A percentile compares a stretch with the other conserved stretches of the same genome.
phyloP scores from a whole-genome alignment of 1,284 basidiomycete genomes.

The Fomitopsis palustris region DNA sequence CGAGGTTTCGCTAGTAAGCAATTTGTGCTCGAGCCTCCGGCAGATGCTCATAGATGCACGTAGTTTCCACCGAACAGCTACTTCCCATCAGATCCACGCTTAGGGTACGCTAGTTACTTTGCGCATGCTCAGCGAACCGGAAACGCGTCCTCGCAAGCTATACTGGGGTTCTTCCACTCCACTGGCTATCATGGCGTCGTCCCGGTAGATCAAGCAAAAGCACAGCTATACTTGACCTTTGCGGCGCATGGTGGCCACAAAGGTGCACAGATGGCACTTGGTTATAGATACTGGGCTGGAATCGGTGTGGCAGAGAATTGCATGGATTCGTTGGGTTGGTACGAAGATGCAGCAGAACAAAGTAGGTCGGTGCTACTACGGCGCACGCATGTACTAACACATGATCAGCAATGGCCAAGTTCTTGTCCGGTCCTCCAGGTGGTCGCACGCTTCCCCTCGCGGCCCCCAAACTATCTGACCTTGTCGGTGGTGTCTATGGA shows the following conservation, averaged over 20 bases:
- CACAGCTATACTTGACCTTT: slow-evolving; percentile 92
- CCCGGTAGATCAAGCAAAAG: slow-evolving; percentile 67
- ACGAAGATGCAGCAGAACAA: slow-evolving; percentile 82
- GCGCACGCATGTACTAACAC: slow-evolving; percentile 1
- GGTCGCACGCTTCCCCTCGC: slow-evolving; percentile 85
- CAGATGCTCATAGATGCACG: neutral
- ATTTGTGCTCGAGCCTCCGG: neutral
- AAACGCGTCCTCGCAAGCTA: slow-evolving; percentile 81
- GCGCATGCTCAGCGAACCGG: slow-evolving; percentile 65
- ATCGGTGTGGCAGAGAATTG: slow-evolving; percentile 90
- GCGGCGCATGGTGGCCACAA: slow-evolving; percentile 85
- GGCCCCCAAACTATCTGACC: slow-evolving; percentile 83
- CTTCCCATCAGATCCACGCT: slow-evolving; percentile 55
- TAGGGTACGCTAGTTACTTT: slow-evolving; percentile 59
- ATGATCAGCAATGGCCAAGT: slow-evolving; percentile 63
- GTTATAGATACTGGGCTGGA: slow-evolving; percentile 94
- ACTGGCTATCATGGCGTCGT: slow-evolving; percentile 78
- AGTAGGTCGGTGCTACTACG: slow-evolving; percentile 38
- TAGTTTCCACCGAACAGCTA: slow-evolving; percentile 71
- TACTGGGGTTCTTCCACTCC: slow-evolving; percentile 84
- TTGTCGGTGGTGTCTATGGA: slow-evolving; percentile 89
- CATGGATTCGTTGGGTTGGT: slow-evolving; percentile 79
- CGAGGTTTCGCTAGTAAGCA: slow-evolving; percentile 66
- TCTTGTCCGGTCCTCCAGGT: slow-evolving; percentile 85
- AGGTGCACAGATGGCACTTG: slow-evolving; percentile 90